Evolutionary conservation across 2,329 filamentous ascomycete genomes (phyloP).

Genomic region (Coniochaeta sp.): DNA sequence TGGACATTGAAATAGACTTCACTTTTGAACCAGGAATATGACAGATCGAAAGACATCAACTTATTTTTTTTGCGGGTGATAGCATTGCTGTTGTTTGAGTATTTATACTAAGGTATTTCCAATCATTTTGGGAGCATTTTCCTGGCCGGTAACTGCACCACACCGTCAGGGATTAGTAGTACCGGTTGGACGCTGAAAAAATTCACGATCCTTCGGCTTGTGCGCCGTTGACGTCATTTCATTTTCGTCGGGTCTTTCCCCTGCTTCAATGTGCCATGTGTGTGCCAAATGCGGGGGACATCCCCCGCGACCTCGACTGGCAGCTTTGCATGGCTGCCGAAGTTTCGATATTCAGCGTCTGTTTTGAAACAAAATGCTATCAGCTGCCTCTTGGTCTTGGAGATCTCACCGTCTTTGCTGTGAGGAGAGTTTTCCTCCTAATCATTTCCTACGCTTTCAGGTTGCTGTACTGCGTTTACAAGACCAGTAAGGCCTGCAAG

Average conservation of each 20-base stretch:
- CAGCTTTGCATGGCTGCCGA: too few relatives aligned
- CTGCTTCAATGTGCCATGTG: not conserved
- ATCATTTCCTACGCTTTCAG: too few relatives aligned
- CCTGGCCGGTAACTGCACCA: not conserved
- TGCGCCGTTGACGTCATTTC: not conserved
- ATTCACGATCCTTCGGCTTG: not conserved
- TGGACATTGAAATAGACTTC: not conserved
- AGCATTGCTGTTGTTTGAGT: not conserved
- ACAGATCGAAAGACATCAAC: too few relatives aligned
- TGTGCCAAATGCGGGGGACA: not conserved
- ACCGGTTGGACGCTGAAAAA: not conserved
- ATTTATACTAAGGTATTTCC: not conserved
- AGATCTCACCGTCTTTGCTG: too few relatives aligned
- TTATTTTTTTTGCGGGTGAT: too few relatives aligned
- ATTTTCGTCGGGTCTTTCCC: not conserved
- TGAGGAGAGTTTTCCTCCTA: too few relatives aligned
- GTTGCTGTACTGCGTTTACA: too few relatives aligned
- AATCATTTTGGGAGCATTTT: not conserved
- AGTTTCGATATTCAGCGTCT: not conserved
- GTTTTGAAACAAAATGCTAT: too few relatives aligned
- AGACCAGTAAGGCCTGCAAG: too few relatives aligned
- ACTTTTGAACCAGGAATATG: not conserved
- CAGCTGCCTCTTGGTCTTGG: not conserved
- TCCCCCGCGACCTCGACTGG: not conserved
- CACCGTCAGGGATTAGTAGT: not conserved